Percentiles rank a stretch among this genome's conserved stretches.
Conservation (phyloP, 129 eudicot genomes). For the Heracleum sosnowskyi region DNA sequence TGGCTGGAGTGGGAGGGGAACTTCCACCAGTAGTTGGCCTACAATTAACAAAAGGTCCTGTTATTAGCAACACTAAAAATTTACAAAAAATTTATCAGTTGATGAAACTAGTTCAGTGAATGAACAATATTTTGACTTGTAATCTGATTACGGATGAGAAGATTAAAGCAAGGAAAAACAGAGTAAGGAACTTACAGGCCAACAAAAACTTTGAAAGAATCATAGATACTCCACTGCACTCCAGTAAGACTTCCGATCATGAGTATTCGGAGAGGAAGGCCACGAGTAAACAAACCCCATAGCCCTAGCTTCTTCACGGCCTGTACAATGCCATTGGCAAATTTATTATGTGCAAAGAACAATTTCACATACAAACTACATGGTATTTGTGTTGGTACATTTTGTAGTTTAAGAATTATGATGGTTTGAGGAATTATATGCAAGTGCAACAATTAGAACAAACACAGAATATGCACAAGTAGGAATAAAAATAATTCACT, state of each 20-base stretch:
- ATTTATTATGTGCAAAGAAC: background rate
- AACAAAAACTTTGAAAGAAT: slow-evolving; percentile 83
- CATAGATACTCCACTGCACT: slow-evolving; percentile 93
- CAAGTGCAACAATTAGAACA: background rate
- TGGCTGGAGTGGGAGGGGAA: background rate
- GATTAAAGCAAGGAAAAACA: background rate
- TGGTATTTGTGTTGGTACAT: background rate
- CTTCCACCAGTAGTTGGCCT: slow-evolving; percentile 6
- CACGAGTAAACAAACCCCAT: slow-evolving; percentile 70
- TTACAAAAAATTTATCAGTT: background rate
- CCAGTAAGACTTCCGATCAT: slow-evolving; percentile 94
- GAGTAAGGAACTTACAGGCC: slow-evolving; percentile 59
- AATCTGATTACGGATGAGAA: background rate
- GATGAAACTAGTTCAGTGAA: background rate
- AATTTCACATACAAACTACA: background rate
- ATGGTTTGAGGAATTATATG: background rate
- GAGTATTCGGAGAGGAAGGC: slow-evolving; percentile 87
- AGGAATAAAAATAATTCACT: slow-evolving; percentile 12
- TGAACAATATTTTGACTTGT: background rate
- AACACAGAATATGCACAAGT: background rate
- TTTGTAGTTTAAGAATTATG: too few species aligned
- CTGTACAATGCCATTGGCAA: slow-evolving; percentile 18
- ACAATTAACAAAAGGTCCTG: background rate
- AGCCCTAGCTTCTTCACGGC: slow-evolving; percentile 75
- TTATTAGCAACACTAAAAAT: background rate